Evolutionary conservation across 2,329 filamentous ascomycete species (phyloP).

Genomic region (Lachnellula hyalina): DNA sequence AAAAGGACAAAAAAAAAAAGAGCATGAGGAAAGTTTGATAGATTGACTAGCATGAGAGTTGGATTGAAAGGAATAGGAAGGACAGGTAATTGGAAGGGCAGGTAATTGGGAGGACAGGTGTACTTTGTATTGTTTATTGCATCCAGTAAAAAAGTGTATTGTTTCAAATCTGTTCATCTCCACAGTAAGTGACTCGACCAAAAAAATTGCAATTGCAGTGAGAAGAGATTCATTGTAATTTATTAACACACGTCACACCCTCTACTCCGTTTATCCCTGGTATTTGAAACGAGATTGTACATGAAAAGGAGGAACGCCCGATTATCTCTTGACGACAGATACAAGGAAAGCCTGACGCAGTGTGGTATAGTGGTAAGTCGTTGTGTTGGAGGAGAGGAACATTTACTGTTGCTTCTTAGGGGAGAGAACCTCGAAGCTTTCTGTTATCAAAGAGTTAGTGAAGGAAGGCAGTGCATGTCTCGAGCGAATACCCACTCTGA

Average conservation of each 20-base stretch:
- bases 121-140: no score
- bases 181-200: no score
- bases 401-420: constrained; percentile 16
- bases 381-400: neutral
- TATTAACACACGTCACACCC: neutral
- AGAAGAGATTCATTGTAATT: constrained; percentile 1
- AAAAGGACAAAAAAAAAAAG: neutral
- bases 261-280: neutral
- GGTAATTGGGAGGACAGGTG: no score
- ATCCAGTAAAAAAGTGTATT: no score
- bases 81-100: neutral
- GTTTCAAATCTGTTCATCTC: no score
- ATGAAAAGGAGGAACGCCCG: neutral
- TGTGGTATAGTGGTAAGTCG: neutral
- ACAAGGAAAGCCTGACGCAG: neutral
- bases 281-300: constrained; percentile 5
- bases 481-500: constrained; percentile 61
- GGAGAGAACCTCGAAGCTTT: constrained; percentile 43
- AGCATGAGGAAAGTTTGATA: neutral
- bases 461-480: neutral
- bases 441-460: constrained; percentile 29
- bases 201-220: neutral
- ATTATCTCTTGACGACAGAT: neutral
- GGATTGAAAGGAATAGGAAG: neutral
- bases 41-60: no score